These are phyloP conservation scores for Hevea brasiliensis DNA, from an alignment of 345 rosid genomes.

Conservation along the genomic window DNA sequence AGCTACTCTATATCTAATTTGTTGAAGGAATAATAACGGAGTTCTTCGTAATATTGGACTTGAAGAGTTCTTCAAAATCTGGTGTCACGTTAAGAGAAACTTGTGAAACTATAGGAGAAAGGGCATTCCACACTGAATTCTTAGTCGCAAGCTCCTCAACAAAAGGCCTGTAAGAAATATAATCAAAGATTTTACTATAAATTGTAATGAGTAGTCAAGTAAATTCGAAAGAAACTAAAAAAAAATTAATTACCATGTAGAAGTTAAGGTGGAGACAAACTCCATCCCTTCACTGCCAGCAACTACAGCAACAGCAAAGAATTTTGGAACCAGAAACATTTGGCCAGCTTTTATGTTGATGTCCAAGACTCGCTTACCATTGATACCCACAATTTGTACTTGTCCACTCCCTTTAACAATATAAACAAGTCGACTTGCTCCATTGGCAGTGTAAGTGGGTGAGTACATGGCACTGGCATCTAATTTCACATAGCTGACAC, in stretches of 20 bases:
- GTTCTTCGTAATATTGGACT: conserved; percentile 2
- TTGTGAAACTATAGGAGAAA: conserved; percentile 24
- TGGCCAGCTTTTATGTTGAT: conserved; percentile 25
- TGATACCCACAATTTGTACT: conserved; percentile 29
- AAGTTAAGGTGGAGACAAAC: conserved; percentile 22
- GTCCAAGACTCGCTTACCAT: conserved; percentile 28
- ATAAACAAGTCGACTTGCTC: conserved; percentile 14
- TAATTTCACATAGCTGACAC: conserved; percentile 10
- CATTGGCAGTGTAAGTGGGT: conserved; percentile 9
- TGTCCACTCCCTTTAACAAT: conserved; percentile 25
- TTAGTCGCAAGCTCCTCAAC: conserved; percentile 17
- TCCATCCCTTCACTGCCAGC: conserved; percentile 28
- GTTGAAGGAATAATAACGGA: conserved; percentile 23
- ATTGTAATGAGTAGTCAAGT: not conserved
- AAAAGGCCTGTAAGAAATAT: conserved; percentile 2
- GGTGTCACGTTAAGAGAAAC: conserved; percentile 16
- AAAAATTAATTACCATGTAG: conserved; percentile 8
- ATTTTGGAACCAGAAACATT: conserved; percentile 31
- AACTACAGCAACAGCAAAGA: conserved; percentile 15
- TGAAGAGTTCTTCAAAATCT: conserved; percentile 14
- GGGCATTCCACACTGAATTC: conserved; percentile 25
- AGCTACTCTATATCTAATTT: not conserved
- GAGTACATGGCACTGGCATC: conserved; percentile 27
- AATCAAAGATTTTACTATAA: too few species aligned
- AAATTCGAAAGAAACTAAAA: not conserved